These are phyloP conservation scores for Circinella minor DNA, from an alignment of 371 early-diverging fungal genomes.

Conservation along the genomic window DNA sequence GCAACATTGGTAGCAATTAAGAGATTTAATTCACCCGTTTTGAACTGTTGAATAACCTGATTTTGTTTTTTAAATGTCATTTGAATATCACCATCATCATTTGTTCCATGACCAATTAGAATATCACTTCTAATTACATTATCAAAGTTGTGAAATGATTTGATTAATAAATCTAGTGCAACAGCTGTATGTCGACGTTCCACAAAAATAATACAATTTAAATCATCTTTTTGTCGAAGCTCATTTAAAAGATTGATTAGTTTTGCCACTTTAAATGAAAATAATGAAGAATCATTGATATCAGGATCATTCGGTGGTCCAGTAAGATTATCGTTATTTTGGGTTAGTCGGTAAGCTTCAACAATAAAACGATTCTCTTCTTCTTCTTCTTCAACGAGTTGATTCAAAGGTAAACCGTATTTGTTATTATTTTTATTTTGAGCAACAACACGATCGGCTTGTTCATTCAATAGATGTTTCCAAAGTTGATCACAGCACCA, in stretches of 20 bases:
- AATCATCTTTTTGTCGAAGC: constrained; percentile 38
- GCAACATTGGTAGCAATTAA: constrained; percentile 95
- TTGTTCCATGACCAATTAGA: constrained; percentile 74
- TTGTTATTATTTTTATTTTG: constrained; percentile 6
- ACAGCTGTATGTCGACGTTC: constrained; percentile 75
- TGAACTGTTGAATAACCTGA: constrained; percentile 69
- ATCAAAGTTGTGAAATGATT: constrained; percentile 40
- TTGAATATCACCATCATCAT: constrained; percentile 54
- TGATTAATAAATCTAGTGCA: constrained; percentile 61
- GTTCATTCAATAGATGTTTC: constrained; percentile 40
- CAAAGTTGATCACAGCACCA: constrained; percentile 71
- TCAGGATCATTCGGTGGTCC: constrained; percentile 35
- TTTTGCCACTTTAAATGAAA: constrained; percentile 66
- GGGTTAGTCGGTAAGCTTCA: constrained; percentile 30
- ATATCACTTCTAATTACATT: constrained; percentile 50
- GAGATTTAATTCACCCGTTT: constrained; percentile 70
- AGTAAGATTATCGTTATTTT: constrained; percentile 2
- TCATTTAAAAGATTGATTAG: constrained; percentile 59
- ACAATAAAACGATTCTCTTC: constrained; percentile 31
- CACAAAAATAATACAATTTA: constrained; percentile 89
- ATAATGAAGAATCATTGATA: constrained; percentile 20
- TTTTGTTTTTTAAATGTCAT: constrained; percentile 74
- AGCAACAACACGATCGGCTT: constrained; percentile 25
- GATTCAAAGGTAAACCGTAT: constrained; percentile 21
- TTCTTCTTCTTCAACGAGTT: constrained; percentile 14